Percentiles rank a stretch among this genome's conserved stretches.
phyloP scores from a whole-genome alignment of 495 filamentous ascomycete genomes.

The Trichoderma gamsii region DNA sequence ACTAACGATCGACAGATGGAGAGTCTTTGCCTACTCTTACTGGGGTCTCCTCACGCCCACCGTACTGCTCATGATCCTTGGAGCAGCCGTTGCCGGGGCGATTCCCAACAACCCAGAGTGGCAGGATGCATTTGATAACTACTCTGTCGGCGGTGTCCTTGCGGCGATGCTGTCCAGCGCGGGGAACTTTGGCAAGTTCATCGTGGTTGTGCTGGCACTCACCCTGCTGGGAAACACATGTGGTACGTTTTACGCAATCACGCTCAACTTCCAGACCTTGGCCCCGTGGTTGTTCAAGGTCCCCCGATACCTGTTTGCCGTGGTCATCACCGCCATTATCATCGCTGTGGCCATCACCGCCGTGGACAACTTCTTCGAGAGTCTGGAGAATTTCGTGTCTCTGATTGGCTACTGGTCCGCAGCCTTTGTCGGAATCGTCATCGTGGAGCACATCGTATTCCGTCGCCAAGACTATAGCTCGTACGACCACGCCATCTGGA shows the following conservation, averaged over 20 bases:
- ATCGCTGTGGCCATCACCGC: slow-evolving; percentile 49
- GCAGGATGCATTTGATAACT: slow-evolving; percentile 40
- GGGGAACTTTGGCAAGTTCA: slow-evolving; percentile 52
- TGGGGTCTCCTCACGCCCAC: slow-evolving; percentile 43
- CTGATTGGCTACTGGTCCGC: slow-evolving; percentile 54
- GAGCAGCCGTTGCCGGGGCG: slow-evolving; percentile 47
- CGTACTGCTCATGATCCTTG: slow-evolving; percentile 47
- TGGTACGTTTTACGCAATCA: slow-evolving; percentile 44
- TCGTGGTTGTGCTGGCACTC: slow-evolving; percentile 47
- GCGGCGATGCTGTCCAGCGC: slow-evolving; percentile 47
- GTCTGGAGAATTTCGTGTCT: slow-evolving; percentile 48
- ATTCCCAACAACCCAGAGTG: slow-evolving; percentile 37
- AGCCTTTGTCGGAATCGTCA: slow-evolving; percentile 44
- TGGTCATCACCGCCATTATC: slow-evolving; percentile 45
- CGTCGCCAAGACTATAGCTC: slow-evolving; percentile 28
- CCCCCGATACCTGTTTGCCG: slow-evolving; percentile 47
- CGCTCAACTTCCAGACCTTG: slow-evolving; percentile 52
- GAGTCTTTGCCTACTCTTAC: slow-evolving; percentile 42
- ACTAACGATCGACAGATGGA: slow-evolving; percentile 21
- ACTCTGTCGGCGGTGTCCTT: slow-evolving; percentile 48
- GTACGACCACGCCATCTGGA: slow-evolving; percentile 45
- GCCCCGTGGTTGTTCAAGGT: slow-evolving; percentile 40
- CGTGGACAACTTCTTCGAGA: slow-evolving; percentile 44
- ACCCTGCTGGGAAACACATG: slow-evolving; percentile 49
- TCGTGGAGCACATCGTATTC: slow-evolving; percentile 46